phyloP scores from a whole-genome alignment of 257 asterid genomes.

The Eucommia ulmoides region DNA sequence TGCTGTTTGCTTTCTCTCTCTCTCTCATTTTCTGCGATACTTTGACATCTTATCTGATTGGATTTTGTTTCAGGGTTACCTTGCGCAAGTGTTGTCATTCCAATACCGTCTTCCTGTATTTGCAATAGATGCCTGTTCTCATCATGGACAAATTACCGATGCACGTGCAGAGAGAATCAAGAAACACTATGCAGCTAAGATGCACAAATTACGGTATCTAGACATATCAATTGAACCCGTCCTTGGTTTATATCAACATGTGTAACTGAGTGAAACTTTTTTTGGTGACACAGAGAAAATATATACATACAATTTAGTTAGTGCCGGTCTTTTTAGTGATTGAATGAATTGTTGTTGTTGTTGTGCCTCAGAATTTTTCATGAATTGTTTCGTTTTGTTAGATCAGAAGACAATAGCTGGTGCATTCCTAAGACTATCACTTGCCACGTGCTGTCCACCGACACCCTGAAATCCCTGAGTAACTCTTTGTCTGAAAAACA shows the following conservation, averaged over 20 bases:
- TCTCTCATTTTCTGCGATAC: background rate
- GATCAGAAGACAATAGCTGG: slow-evolving; percentile 31
- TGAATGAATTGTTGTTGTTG: too few relatives aligned
- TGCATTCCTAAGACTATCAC: slow-evolving; percentile 65
- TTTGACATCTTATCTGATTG: background rate
- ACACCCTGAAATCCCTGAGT: slow-evolving; percentile 45
- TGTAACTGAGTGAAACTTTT: too few relatives aligned
- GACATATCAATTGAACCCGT: slow-evolving; percentile 4
- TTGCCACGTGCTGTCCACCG: slow-evolving; percentile 56
- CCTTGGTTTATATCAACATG: too few relatives aligned
- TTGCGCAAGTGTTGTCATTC: slow-evolving; percentile 90
- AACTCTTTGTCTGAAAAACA: slow-evolving; percentile 26
- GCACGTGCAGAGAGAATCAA: slow-evolving; percentile 75
- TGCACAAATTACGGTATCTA: slow-evolving; percentile 40
- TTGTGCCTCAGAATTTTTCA: too few relatives aligned
- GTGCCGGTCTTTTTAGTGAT: too few relatives aligned
- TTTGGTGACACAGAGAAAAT: too few relatives aligned
- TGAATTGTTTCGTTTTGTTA: too few relatives aligned
- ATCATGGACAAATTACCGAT: slow-evolving; percentile 67
- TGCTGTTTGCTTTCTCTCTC: background rate
- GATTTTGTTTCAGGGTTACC: slow-evolving; percentile 52
- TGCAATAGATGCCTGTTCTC: slow-evolving; percentile 88
- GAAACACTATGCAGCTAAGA: slow-evolving; percentile 64
- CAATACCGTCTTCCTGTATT: slow-evolving; percentile 61
- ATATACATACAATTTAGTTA: too few relatives aligned